phyloP scores from a whole-genome alignment of 140 eudicot genomes.

The Oenanthe javanica region DNA sequence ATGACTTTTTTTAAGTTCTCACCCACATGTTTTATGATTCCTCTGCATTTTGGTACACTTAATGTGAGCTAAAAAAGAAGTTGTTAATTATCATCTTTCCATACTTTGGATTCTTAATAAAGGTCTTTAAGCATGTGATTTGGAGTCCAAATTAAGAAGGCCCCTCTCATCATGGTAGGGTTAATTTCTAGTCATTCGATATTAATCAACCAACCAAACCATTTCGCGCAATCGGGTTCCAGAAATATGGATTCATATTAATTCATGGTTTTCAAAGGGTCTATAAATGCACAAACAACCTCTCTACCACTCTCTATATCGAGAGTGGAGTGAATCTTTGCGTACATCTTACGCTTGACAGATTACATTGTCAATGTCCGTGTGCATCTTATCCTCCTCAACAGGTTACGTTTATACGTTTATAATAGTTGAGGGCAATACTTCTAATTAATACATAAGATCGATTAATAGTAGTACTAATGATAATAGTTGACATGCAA shows the following conservation, averaged over 20 bases:
- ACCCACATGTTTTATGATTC: slow-evolving; percentile 29
- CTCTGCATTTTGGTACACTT: slow-evolving; percentile 20
- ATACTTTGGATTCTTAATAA: slow-evolving; percentile 29
- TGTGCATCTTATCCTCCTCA: too few species aligned
- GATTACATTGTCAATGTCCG: too few species aligned
- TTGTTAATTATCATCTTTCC: slow-evolving; percentile 7
- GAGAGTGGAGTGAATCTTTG: too few species aligned
- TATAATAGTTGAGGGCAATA: neutral
- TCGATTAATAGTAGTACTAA: neutral
- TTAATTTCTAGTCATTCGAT: neutral
- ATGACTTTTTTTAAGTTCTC: slow-evolving; percentile 19
- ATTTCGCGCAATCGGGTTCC: neutral
- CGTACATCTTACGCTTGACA: too few species aligned
- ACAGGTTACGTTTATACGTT: too few species aligned
- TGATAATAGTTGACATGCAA: neutral
- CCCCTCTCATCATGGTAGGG: neutral
- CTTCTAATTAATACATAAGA: neutral
- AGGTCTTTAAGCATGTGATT: slow-evolving; percentile 24
- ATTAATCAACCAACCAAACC: neutral
- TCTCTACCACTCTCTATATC: too few species aligned
- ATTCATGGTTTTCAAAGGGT: too few species aligned
- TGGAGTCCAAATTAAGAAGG: slow-evolving; percentile 10
- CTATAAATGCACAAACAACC: too few species aligned
- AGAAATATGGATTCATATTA: too few species aligned
- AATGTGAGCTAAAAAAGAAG: slow-evolving; percentile 9